Evolutionary conservation across 805 yeast species (phyloP).

Genomic region (Starmera quercuum): DNA sequence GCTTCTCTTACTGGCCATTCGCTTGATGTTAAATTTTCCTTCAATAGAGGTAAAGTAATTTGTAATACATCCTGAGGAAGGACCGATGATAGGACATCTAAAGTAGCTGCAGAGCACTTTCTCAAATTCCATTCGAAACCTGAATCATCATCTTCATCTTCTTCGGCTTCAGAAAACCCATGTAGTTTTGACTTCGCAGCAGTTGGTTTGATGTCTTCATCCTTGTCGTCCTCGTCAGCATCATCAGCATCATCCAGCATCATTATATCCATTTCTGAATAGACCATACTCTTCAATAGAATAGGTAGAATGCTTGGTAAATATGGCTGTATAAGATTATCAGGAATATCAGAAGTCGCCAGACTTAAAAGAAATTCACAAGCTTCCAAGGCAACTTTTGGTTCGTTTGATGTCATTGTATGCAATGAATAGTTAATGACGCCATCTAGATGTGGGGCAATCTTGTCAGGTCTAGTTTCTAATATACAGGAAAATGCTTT

Average conservation of each 20-base stretch:
- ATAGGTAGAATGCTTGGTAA: slow-evolving; percentile 67
- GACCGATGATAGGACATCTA: slow-evolving; percentile 69
- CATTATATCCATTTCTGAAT: slow-evolving; percentile 73
- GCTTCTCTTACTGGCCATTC: slow-evolving; percentile 93
- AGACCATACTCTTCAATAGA: slow-evolving; percentile 75
- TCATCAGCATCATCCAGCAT: slow-evolving; percentile 68
- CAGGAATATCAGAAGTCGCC: slow-evolving; percentile 53
- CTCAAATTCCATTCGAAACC: slow-evolving; percentile 83
- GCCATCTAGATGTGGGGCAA: slow-evolving; percentile 77
- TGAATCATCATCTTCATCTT: slow-evolving; percentile 60
- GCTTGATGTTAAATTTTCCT: slow-evolving; percentile 56
- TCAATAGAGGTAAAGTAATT: slow-evolving; percentile 65
- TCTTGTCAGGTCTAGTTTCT: slow-evolving; percentile 73
- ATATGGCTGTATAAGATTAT: slow-evolving; percentile 44
- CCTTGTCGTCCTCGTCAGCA: slow-evolving; percentile 70
- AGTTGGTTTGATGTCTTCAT: slow-evolving; percentile 81
- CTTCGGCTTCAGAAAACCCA: slow-evolving; percentile 63
- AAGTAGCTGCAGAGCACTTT: slow-evolving; percentile 90
- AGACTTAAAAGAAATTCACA: slow-evolving; percentile 83
- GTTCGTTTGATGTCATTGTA: slow-evolving; percentile 56
- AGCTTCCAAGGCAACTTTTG: slow-evolving; percentile 81
- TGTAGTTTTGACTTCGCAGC: slow-evolving; percentile 52
- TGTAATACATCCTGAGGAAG: slow-evolving; percentile 62
- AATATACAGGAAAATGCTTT: slow-evolving; percentile 63
- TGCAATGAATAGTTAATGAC: slow-evolving; percentile 79